Conservation (phyloP, 1,284 basidiomycete genomes). For the Puccinia coronata region DNA sequence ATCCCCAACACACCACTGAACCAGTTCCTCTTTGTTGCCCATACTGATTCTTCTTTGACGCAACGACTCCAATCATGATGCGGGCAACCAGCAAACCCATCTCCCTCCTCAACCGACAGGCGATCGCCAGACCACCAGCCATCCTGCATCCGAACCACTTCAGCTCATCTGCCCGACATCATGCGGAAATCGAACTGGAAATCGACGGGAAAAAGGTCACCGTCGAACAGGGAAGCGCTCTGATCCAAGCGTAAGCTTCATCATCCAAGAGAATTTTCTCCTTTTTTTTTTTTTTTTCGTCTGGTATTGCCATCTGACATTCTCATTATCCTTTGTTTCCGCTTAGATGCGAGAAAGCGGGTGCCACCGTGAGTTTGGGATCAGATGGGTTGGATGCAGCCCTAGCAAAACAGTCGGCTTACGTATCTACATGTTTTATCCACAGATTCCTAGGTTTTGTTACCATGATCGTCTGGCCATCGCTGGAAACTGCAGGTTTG, state of each 20-base stretch:
- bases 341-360: slow-evolving; percentile 45
- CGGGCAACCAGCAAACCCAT: slow-evolving; percentile 18
- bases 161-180: slow-evolving; percentile 47
- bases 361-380: slow-evolving; percentile 45
- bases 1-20: no score
- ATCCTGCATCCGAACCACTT: slow-evolving; percentile 28
- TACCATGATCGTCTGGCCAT: slow-evolving; percentile 92
- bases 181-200: slow-evolving; percentile 54
- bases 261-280: background rate
- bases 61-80: slow-evolving; percentile 12
- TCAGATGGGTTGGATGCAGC: background rate
- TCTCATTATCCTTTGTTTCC: background rate
- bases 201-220: slow-evolving; percentile 56
- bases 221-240: slow-evolving; percentile 56
- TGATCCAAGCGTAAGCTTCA: slow-evolving; percentile 47
- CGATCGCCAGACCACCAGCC: slow-evolving; percentile 7
- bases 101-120: background rate
- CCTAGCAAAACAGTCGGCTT: background rate
- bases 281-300: no score
- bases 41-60: background rate
- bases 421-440: slow-evolving; percentile 50
- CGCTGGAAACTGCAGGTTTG: slow-evolving; percentile 90
- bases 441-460: slow-evolving; percentile 69
- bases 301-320: background rate
- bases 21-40: no score